Percentiles rank a stretch among this genome's conserved stretches.
Evolutionary conservation across 148 eudicot species (phyloP).

Genomic region (Chenopodium album): DNA sequence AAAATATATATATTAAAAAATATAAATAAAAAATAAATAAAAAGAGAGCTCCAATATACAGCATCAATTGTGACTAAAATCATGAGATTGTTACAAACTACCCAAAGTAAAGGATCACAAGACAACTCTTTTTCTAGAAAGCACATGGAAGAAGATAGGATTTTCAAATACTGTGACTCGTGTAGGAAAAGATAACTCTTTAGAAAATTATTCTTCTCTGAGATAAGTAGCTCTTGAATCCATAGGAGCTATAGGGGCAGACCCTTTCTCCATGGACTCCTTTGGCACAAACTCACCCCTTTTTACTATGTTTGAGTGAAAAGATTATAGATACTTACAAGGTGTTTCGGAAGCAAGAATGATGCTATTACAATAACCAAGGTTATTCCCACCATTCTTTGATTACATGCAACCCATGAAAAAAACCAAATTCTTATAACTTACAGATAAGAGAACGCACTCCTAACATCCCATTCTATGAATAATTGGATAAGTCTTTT

Average conservation of each 20-base stretch:
- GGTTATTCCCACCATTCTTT: constrained; percentile 16
- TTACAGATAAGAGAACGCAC: not conserved
- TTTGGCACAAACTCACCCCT: not conserved
- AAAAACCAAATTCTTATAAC: not conserved
- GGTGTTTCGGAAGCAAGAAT: constrained; percentile 39
- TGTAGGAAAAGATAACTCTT: not conserved
- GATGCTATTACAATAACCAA: constrained; percentile 11
- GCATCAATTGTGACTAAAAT: not conserved
- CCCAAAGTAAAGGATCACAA: constrained; percentile 1
- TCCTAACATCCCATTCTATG: constrained; percentile 1
- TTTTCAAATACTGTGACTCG: not conserved
- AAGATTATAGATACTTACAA: constrained; percentile 28
- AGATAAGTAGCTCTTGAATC: not conserved
- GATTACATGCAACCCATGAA: constrained; percentile 33
- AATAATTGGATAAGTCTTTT: not conserved
- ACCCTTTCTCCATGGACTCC: not conserved
- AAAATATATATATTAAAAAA: not conserved
- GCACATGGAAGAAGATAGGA: constrained; percentile 2
- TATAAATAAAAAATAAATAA: no score
- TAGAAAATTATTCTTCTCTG: not conserved
- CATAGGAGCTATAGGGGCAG: not conserved
- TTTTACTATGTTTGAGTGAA: not conserved
- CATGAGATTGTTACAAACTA: not conserved
- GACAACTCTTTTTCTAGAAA: not conserved
- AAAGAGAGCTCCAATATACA: not conserved